Conservation (phyloP, 306 rosid species). For the cucumber (Cucumis sativus) region Cucumber_9930_V3 NC_026658.2:2464001-2464500, state of each 20-base stretch:
- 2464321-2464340: not conserved
- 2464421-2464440: constrained; percentile 52
- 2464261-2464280: not conserved
- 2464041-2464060: constrained; percentile 85
- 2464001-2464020: constrained; percentile 77
- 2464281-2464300: not conserved
- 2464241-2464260: not conserved
- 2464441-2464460: constrained; percentile 96
- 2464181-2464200: not conserved
- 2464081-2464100: constrained; percentile 84
- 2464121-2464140: not conserved
- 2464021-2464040: constrained; percentile 66
- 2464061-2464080: constrained; percentile 84
- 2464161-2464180: not conserved
- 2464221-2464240: not conserved
- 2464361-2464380: not conserved
- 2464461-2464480: constrained; percentile 41
- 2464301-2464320: not conserved
- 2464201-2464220: not conserved
- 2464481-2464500: constrained; percentile 39
- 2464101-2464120: constrained; percentile 55
- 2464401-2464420: constrained; percentile 59
- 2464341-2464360: not conserved
- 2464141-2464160: not conserved
- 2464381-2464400: constrained; percentile 96